A percentile compares a stretch with the other conserved stretches of the same genome.
Conservation (phyloP, 1,139 yeast species). For the Schwanniomyces etchellsii region DNA sequence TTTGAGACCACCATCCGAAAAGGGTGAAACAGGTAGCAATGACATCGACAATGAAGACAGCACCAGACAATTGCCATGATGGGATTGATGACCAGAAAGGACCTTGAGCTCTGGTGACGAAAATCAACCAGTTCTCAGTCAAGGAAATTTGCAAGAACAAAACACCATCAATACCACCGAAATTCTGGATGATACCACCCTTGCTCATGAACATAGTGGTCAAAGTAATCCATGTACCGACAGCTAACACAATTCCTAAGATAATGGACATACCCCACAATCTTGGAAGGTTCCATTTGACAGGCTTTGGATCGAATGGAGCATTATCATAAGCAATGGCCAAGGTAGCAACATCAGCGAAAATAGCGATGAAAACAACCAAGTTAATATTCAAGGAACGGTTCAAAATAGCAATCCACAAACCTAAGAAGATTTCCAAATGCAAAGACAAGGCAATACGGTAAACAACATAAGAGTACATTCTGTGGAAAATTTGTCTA, state of each 20-base stretch:
- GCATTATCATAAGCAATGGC: constrained; percentile 97
- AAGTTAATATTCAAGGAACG: constrained; percentile 77
- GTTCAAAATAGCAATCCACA: constrained; percentile 91
- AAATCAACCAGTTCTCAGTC: constrained; percentile 95
- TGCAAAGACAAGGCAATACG: constrained; percentile 91
- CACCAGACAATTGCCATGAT: constrained; percentile 94
- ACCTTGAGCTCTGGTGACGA: constrained; percentile 92
- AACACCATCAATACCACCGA: constrained; percentile 89
- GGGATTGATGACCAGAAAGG: constrained; percentile 92
- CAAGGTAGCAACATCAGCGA: constrained; percentile 92
- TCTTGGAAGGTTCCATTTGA: constrained; percentile 98
- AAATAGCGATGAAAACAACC: constrained; percentile 90
- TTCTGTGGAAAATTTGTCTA: constrained; percentile 97
- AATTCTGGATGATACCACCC: constrained; percentile 87
- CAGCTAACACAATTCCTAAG: constrained; percentile 75
- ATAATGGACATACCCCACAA: constrained; percentile 93
- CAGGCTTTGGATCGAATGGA: constrained; percentile 95
- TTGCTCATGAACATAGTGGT: constrained; percentile 81
- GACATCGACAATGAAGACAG: constrained; percentile 82
- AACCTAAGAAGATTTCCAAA: constrained; percentile 87
- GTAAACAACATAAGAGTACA: constrained; percentile 94
- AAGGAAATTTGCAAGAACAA: constrained; percentile 87
- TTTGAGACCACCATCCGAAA: constrained; percentile 98
- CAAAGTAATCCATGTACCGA: constrained; percentile 90
- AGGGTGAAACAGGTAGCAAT: constrained; percentile 85